phyloP scores from a whole-genome alignment of 2,329 filamentous ascomycete species.

The Alternaria novae-zelandiae region DNA sequence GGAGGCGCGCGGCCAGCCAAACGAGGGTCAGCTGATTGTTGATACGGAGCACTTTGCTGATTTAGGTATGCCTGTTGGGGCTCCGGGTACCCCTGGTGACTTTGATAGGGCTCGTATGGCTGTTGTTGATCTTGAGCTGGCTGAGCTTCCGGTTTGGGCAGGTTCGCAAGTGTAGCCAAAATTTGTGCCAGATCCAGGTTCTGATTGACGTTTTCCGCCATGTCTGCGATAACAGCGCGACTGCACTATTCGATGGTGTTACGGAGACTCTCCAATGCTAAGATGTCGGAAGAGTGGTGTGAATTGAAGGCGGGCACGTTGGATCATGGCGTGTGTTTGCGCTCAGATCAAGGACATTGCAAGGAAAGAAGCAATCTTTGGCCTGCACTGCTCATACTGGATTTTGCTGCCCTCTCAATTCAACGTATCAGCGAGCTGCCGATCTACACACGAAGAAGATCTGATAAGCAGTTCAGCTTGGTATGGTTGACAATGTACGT shows the following conservation, averaged over 20 bases:
- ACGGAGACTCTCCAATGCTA: not conserved
- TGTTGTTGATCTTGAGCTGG: constrained; percentile 20
- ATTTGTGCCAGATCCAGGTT: constrained; percentile 45
- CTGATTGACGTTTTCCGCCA: constrained; percentile 37
- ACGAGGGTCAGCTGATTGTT: constrained; percentile 29
- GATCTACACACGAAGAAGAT: not conserved
- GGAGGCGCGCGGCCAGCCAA: constrained; percentile 22
- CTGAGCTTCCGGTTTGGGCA: constrained; percentile 26
- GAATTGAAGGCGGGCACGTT: not conserved
- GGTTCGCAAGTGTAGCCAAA: constrained; percentile 42
- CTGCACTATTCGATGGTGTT: not conserved
- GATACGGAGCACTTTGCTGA: constrained; percentile 6
- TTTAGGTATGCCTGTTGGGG: not conserved
- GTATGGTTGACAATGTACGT: constrained; percentile 14
- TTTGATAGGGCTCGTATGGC: constrained; percentile 4
- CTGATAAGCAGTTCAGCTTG: not conserved
- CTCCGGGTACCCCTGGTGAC: constrained; percentile 7
- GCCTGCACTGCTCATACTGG: not conserved
- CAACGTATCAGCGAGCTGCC: not conserved
- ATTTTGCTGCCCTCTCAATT: no score
- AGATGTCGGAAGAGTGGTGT: not conserved
- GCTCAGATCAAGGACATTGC: constrained; percentile 10
- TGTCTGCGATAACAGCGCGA: constrained; percentile 15
- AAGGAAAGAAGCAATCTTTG: constrained; percentile 4
- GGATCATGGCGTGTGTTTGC: constrained; percentile 20